These are phyloP conservation scores for Suhomyces anneliseae DNA, from an alignment of 1,139 yeast genomes.

Conservation along the genomic window DNA sequence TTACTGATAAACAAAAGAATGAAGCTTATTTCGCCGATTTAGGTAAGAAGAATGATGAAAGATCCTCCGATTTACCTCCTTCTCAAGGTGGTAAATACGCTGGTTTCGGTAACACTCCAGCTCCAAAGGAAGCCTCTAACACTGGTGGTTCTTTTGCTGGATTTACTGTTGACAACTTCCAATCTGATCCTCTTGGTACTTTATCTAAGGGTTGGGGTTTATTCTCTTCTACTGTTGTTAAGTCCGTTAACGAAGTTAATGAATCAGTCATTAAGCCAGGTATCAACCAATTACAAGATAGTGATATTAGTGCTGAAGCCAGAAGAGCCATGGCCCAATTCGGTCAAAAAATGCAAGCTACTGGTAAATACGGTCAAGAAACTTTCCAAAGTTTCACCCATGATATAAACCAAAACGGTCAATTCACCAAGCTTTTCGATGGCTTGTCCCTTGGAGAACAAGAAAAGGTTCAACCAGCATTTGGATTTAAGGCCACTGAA, in stretches of 20 bases:
- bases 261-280: conserved; percentile 89
- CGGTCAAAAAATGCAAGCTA: conserved; percentile 90
- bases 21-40: conserved; percentile 81
- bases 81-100: conserved; percentile 91
- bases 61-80: conserved; percentile 84
- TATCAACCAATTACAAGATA: conserved; percentile 74
- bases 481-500: conserved; percentile 68
- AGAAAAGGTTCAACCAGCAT: conserved; percentile 58
- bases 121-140: conserved; percentile 28
- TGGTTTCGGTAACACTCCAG: conserved; percentile 87
- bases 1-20: conserved; percentile 55
- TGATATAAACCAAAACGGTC: conserved; percentile 37
- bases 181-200: conserved; percentile 85
- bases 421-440: conserved; percentile 53
- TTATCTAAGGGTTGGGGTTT: conserved; percentile 92
- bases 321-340: conserved; percentile 91
- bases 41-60: conserved; percentile 67
- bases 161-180: conserved; percentile 73
- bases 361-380: conserved; percentile 70
- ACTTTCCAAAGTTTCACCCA: conserved; percentile 65
- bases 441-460: conserved; percentile 28
- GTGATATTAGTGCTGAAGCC: conserved; percentile 79
- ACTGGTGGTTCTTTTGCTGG: conserved; percentile 48
- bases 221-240: conserved; percentile 78
- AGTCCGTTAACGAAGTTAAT: conserved; percentile 82